Evolutionary conservation across 208 protist species (phyloP).

Genomic region (Trypanosoma rangeli): DNA sequence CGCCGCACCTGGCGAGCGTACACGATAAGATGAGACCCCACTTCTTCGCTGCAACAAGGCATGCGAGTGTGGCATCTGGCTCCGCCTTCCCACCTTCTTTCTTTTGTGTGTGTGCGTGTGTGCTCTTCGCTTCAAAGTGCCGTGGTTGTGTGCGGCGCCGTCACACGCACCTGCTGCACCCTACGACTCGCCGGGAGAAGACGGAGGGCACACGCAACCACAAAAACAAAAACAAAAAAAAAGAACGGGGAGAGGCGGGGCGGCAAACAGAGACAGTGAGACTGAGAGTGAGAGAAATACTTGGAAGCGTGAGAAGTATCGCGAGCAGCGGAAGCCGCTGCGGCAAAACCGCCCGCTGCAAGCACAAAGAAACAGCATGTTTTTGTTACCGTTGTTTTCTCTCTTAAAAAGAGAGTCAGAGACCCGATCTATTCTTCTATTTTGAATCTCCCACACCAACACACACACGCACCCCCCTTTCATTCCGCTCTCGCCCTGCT

Average conservation of each 20-base stretch:
- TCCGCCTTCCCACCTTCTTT: neutral
- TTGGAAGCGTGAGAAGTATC: too few relatives aligned
- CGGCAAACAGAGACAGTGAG: neutral
- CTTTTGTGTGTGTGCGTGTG: slow-evolving; percentile 9
- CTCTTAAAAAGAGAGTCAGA: too few relatives aligned
- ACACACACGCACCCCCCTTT: neutral
- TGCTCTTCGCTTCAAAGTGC: neutral
- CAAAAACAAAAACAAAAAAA: slow-evolving; percentile 3
- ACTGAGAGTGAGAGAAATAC: neutral
- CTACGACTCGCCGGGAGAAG: too few relatives aligned
- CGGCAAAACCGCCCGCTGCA: too few relatives aligned
- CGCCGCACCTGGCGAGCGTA: slow-evolving; percentile 2
- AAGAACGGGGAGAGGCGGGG: neutral
- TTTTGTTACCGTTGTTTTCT: neutral
- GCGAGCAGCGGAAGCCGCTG: too few relatives aligned
- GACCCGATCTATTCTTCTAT: neutral
- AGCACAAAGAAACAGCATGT: neutral
- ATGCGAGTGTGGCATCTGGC: neutral
- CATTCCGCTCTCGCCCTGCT: neutral
- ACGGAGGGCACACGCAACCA: neutral
- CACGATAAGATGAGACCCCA: slow-evolving; percentile 15
- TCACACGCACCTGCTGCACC: neutral
- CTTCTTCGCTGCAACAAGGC: neutral
- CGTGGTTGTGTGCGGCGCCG: neutral
- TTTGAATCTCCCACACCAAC: neutral